Percentiles rank a stretch among this genome's conserved stretches.
Evolutionary conservation across 2,329 filamentous ascomycete species (phyloP).

Genomic region (Ceratocystis destructans): DNA sequence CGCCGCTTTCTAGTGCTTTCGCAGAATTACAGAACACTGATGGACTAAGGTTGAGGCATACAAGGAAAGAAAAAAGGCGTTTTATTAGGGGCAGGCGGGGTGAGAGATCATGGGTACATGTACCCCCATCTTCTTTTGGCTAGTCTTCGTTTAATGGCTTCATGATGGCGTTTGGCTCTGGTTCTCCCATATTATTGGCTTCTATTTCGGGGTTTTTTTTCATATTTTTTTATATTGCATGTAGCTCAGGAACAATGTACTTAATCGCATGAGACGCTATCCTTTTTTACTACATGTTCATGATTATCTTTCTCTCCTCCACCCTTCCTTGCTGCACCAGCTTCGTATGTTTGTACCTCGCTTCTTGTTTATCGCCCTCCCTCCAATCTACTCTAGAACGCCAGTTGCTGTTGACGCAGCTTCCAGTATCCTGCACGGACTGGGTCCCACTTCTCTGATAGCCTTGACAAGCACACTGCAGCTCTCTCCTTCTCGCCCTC

Average conservation of each 20-base stretch:
- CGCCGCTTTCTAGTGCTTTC: conserved; percentile 54
- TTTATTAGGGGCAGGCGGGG: background rate
- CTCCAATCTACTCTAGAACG: conserved; percentile 1
- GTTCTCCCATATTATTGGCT: background rate
- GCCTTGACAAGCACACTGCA: conserved; percentile 52
- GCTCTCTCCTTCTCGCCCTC: conserved; percentile 48
- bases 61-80: background rate
- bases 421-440: conserved; percentile 89
- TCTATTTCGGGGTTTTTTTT: conserved; percentile 4
- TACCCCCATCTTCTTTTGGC: background rate
- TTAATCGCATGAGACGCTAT: background rate
- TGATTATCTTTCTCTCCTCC: conserved; percentile 15
- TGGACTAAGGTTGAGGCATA: conserved; percentile 3
- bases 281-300: background rate
- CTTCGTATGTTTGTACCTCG: background rate
- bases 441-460: conserved; percentile 80
- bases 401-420: conserved; percentile 31
- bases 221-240: background rate
- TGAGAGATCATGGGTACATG: too few relatives aligned
- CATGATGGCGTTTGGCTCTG: conserved; percentile 14
- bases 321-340: too few relatives aligned
- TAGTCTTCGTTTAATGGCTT: conserved; percentile 4
- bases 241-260: background rate
- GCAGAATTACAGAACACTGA: conserved; percentile 52
- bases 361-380: background rate